phyloP scores from a whole-genome alignment of 371 early-diverging fungal species.

The Actinomucor elegans region DNA sequence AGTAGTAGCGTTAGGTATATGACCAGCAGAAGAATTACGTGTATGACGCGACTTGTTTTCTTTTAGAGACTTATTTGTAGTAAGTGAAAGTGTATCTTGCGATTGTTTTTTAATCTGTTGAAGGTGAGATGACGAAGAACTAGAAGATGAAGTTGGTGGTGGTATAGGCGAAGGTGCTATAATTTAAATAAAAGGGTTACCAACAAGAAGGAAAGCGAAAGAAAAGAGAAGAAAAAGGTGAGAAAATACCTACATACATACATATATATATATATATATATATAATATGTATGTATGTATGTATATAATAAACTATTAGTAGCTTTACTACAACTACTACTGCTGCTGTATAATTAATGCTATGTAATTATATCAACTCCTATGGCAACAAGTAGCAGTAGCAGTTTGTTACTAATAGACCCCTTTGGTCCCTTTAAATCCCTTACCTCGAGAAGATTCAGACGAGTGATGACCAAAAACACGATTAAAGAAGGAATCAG shows the following conservation, averaged over 20 bases:
- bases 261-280: background rate
- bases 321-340: too few relatives aligned
- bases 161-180: constrained; percentile 27
- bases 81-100: too few relatives aligned
- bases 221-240: background rate
- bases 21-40: constrained; percentile 35
- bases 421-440: background rate
- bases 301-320: too few relatives aligned
- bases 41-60: constrained; percentile 23
- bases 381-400: too few relatives aligned
- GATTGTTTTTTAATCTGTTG: constrained; percentile 7
- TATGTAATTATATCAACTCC: background rate
- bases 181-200: background rate
- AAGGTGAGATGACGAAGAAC: constrained; percentile 1
- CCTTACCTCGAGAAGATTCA: constrained; percentile 39
- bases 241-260: background rate
- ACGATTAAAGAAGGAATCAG: constrained; percentile 37
- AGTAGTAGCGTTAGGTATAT: constrained; percentile 11
- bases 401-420: too few relatives aligned
- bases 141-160: constrained; percentile 1
- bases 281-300: background rate
- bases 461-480: constrained; percentile 42
- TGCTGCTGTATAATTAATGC: background rate
- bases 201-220: background rate
- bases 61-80: background rate